phyloP scores from a whole-genome alignment of 176 grass and related monocot species.

The Musa acuminata region DNA sequence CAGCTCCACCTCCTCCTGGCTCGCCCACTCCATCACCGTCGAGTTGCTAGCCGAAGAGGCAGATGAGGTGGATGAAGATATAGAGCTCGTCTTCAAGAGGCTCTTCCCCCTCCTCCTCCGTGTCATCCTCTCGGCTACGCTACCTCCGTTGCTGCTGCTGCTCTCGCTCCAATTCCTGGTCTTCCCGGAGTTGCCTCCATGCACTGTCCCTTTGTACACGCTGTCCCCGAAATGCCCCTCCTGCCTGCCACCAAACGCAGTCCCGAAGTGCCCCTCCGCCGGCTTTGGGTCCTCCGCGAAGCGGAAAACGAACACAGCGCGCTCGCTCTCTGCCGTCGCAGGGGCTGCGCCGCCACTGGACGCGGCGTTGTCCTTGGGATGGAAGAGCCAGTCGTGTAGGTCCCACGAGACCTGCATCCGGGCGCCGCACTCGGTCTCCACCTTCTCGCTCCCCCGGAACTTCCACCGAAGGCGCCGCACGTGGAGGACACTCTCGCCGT shows the following conservation, averaged over 20 bases:
- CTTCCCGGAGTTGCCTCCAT: conserved; percentile 36
- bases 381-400: conserved; percentile 87
- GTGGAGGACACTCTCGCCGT: conserved; percentile 62
- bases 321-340: conserved; percentile 2
- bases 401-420: conserved; percentile 78
- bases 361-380: conserved; percentile 17
- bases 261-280: conserved; percentile 9
- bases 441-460: conserved; percentile 77
- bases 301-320: conserved; percentile 79
- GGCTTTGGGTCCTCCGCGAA: conserved; percentile 16
- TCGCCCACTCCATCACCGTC: conserved; percentile 83
- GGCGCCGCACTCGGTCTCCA: conserved; percentile 50
- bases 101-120: conserved; percentile 47
- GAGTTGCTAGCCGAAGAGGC: conserved; percentile 50
- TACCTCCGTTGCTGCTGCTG: conserved; percentile 40
- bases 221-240: conserved; percentile 21
- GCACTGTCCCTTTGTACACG: conserved; percentile 27
- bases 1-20: conserved; percentile 65
- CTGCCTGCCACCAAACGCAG: conserved; percentile 21
- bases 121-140: not conserved
- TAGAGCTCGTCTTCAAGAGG: conserved; percentile 21
- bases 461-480: conserved; percentile 76
- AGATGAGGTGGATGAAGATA: conserved; percentile 44
- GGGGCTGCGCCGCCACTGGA: conserved; percentile 12
- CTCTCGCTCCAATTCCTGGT: conserved; percentile 60